These are phyloP conservation scores for Nitzschia sp. DNA, from an alignment of 108 stramenopile genomes.

Conservation along the genomic window DNA sequence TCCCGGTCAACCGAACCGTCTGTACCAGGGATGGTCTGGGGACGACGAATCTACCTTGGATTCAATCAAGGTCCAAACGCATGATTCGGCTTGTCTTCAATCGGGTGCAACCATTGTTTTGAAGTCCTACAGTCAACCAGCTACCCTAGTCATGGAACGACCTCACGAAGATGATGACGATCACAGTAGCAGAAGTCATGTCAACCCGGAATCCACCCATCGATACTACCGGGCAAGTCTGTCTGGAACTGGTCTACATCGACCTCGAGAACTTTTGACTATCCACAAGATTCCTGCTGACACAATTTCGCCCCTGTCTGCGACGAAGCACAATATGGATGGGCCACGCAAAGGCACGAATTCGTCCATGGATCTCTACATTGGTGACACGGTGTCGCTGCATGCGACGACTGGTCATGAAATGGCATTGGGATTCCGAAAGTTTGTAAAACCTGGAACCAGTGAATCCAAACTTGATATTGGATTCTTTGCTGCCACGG, in stretches of 20 bases:
- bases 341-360: neutral
- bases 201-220: too few relatives aligned
- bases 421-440: slow-evolving; percentile 16
- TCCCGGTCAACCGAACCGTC: neutral
- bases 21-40: neutral
- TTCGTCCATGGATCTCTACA: neutral
- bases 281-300: slow-evolving; percentile 38
- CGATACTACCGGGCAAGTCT: slow-evolving; percentile 3
- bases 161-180: neutral
- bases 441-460: slow-evolving; percentile 5
- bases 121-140: slow-evolving; percentile 17
- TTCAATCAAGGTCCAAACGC: slow-evolving; percentile 5
- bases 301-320: neutral
- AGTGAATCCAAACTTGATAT: slow-evolving; percentile 9
- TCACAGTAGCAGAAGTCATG: neutral
- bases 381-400: slow-evolving; percentile 23
- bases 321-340: neutral
- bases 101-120: slow-evolving; percentile 22
- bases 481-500: slow-evolving; percentile 14
- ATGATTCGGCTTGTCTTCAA: slow-evolving; percentile 25
- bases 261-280: slow-evolving; percentile 20
- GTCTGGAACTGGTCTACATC: slow-evolving; percentile 18
- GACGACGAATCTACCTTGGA: slow-evolving; percentile 21
- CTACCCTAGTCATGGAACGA: slow-evolving; percentile 1
- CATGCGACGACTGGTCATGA: neutral